A percentile compares a stretch with the other conserved stretches of the same genome.
These are phyloP conservation scores for Arabidopsis arenosa DNA, from an alignment of 345 rosid species.

Conservation along the genomic window DNA sequence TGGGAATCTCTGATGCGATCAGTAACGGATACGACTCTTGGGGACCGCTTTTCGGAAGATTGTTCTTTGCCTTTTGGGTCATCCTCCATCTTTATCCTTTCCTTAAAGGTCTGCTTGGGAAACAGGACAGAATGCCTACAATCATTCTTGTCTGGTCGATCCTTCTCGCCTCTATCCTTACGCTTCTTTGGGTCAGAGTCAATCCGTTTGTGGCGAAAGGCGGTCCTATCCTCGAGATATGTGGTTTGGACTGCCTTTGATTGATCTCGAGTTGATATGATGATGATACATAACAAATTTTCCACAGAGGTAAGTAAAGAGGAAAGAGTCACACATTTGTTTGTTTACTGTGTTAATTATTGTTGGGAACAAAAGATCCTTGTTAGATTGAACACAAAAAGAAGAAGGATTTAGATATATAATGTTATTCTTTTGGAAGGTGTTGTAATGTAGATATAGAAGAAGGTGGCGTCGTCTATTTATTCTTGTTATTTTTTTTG, in stretches of 20 bases:
- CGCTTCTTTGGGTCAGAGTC: slow-evolving; percentile 67
- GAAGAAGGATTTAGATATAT: slow-evolving; percentile 27
- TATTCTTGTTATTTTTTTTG: slow-evolving; percentile 1
- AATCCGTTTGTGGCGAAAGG: slow-evolving; percentile 64
- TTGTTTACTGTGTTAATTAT: slow-evolving; percentile 8
- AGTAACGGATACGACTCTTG: slow-evolving; percentile 72
- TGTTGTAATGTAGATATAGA: slow-evolving; percentile 41
- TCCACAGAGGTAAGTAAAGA: slow-evolving; percentile 41
- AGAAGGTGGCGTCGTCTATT: not conserved
- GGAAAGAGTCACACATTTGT: slow-evolving; percentile 28
- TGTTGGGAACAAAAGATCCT: slow-evolving; percentile 11
- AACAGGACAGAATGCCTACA: slow-evolving; percentile 65
- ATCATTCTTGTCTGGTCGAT: slow-evolving; percentile 77
- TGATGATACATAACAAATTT: not conserved
- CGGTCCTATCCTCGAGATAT: slow-evolving; percentile 61
- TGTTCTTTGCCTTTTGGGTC: slow-evolving; percentile 77
- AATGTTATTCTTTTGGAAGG: slow-evolving; percentile 27
- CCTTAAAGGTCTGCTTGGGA: slow-evolving; percentile 65
- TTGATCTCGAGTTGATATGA: not conserved
- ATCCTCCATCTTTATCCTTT: slow-evolving; percentile 73
- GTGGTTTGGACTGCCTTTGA: slow-evolving; percentile 72
- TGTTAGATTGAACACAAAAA: slow-evolving; percentile 6
- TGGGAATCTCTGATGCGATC: slow-evolving; percentile 63
- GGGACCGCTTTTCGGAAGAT: slow-evolving; percentile 72
- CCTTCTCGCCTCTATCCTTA: slow-evolving; percentile 70